These are phyloP conservation scores for Heliosperma pusillum DNA, from an alignment of 148 eudicot species.

Conservation along the genomic window DNA sequence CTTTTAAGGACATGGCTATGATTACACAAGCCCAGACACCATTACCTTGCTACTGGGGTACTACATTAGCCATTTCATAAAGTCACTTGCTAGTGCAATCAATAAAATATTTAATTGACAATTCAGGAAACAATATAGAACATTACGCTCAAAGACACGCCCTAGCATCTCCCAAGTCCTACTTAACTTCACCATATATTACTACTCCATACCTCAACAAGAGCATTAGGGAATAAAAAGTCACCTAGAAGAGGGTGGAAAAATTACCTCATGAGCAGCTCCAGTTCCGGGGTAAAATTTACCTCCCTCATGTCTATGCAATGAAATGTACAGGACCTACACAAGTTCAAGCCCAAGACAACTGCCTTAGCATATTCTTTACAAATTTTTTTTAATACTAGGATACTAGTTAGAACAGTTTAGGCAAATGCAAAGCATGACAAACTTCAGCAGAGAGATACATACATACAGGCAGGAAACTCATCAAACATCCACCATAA, in stretches of 20 bases:
- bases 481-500: not conserved
- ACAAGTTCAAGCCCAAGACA: not conserved
- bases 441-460: not conserved
- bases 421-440: not conserved
- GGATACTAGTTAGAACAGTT: not conserved
- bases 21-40: not conserved
- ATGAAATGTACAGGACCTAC: conserved; percentile 88
- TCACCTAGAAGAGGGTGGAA: not conserved
- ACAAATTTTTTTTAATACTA: not conserved
- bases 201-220: not conserved
- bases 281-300: conserved; percentile 97
- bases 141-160: conserved; percentile 2
- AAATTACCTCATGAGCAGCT: conserved; percentile 73
- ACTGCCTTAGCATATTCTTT: conserved; percentile 1
- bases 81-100: conserved; percentile 3
- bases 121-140: conserved; percentile 2
- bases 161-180: not conserved
- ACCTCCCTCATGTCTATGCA: conserved; percentile 98
- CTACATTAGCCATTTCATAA: not conserved
- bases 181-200: not conserved
- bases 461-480: not conserved
- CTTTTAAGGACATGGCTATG: not conserved
- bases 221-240: not conserved
- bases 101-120: not conserved
- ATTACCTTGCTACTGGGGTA: not conserved